Evolutionary conservation across 108 stramenopile species (phyloP), one percentile per base, ranked within the genome.

Genomic region (Nitzschia sp.): DNA sequence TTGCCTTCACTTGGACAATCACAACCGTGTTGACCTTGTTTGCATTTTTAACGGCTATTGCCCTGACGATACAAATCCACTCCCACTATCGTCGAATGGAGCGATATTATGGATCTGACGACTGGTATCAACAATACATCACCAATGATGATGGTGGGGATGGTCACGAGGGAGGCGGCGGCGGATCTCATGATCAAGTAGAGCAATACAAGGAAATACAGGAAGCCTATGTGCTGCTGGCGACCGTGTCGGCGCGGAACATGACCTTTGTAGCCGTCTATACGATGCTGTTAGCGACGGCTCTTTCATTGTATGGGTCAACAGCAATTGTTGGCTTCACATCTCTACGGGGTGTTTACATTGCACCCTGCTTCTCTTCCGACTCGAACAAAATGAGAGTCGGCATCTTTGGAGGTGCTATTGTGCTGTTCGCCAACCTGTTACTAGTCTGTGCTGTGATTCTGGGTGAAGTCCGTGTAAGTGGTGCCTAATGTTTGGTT

Each of bases 301-400:
- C 75, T n/a, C 35, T 94, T 29, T 70, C 74, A 26, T 60, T 89
- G 29, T 94, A 89, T 60, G 92, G 92, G 9, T 79, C 77, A 13
- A 89, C 87, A 32, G 87, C 88, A 4, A 82, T 94, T 61, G 84
- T 94, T 8, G 92, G 92, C 4, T 94, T 91, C 65, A 91, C 86
- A 48, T 87, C 87, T 11, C 54, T 87, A 31, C 81, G 85, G 31
- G 92, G 92, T 19, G 88, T 82, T 35, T 94, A 91, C 57, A 91
- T 94, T 54, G 86, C 86, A 26, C 92, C 92, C 1, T 91, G 89
- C 64, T 91, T 89, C 63, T 70, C 83, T 0, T 64, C 71, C n/a
- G 84, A 69, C 23, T 75, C 74, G 49, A 54, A 83, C 46, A 75
- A 70, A 26, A 68, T 89, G 77, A 68, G 74, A 30, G 57, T 86